Base-by-base conservation (phyloP, 805 yeast species). In the Dipodascus geniculatus region DNA sequence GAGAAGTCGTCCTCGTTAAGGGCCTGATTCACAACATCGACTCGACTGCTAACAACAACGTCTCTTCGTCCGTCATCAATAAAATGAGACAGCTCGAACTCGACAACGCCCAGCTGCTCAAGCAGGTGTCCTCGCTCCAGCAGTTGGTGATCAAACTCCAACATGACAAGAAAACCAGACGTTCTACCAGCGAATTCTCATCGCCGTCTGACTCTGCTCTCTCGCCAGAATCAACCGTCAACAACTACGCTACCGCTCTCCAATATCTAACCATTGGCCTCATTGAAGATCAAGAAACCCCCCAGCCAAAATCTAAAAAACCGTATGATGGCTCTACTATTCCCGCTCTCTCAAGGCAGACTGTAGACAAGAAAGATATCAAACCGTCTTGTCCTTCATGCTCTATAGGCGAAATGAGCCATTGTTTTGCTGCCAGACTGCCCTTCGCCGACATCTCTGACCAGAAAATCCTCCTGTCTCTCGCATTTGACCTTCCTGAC, bases 391-490 rank as follows among this genome's bases (percentile, higher is more conserved):
- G 53, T n/a, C 31, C 50, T 22, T 49, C 47, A 47, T 38, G 48
- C 19, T 38, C 44, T 9, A 38, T 38, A 16, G 53, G 48, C 3
- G 42, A 42, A 2, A 23, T 51, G 3, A 51, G 47, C 3, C 23
- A 31, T 19, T 51, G 47, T 23, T 42, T 31, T 23, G 31, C 48
- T 51, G 22, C 50, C 9, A 17, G 49, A 19, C 33, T 51, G 2
- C 33, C 48, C n/a, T 51, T 48, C 33, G 47, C 48, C 20, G 50
- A 51, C 33, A 47, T 44, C 16, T 48, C 53, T 17, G 53, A 44
- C 22, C 53, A 51, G 14, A 38, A 38, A n/a, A 38, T 38, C 6
- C 44, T 51, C 50, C 53, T 35, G 17, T 49, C 38, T 22, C 53
- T 44, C 42, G 47, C 44, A 16, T 38, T 38, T 38, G 44, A 38